Conservation (phyloP, 208 protist species). For the Trypanosoma cruzi region DNA sequence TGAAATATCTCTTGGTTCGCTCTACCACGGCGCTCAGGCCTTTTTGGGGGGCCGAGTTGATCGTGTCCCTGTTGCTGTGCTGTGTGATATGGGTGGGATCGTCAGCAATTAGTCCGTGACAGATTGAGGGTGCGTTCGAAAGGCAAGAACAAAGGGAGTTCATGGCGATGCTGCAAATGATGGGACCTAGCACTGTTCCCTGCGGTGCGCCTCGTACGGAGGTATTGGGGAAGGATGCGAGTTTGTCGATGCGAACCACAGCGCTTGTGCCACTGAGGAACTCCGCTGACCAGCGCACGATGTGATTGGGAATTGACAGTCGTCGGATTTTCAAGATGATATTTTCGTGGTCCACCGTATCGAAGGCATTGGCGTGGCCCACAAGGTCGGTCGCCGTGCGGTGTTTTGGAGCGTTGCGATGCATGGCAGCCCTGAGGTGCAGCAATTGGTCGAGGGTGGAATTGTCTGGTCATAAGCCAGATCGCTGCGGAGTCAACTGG, state of each 20-base stretch:
- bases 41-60: conserved; percentile 13
- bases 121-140: not conserved
- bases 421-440: too few species aligned
- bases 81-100: conserved; percentile 12
- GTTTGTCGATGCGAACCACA: not conserved
- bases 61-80: conserved; percentile 3
- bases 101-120: conserved; percentile 30
- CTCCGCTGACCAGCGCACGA: not conserved
- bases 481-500: too few species aligned
- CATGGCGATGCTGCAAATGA: conserved; percentile 31
- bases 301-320: not conserved
- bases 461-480: too few species aligned
- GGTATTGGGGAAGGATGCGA: not conserved
- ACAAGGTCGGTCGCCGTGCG: conserved; percentile 7
- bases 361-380: conserved; percentile 18
- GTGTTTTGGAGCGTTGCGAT: conserved; percentile 1
- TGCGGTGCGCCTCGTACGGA: conserved; percentile 27
- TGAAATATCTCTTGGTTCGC: too few species aligned
- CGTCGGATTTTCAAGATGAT: not conserved
- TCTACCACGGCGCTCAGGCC: too few species aligned
- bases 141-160: conserved; percentile 20
- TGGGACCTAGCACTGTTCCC: conserved; percentile 29
- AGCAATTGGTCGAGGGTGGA: too few species aligned
- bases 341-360: conserved; percentile 13
- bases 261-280: not conserved